Percentiles rank a stretch among this genome's conserved stretches.
Conservation (phyloP, 2,329 filamentous ascomycete genomes). For the Incumbomyces lentus region DNA sequence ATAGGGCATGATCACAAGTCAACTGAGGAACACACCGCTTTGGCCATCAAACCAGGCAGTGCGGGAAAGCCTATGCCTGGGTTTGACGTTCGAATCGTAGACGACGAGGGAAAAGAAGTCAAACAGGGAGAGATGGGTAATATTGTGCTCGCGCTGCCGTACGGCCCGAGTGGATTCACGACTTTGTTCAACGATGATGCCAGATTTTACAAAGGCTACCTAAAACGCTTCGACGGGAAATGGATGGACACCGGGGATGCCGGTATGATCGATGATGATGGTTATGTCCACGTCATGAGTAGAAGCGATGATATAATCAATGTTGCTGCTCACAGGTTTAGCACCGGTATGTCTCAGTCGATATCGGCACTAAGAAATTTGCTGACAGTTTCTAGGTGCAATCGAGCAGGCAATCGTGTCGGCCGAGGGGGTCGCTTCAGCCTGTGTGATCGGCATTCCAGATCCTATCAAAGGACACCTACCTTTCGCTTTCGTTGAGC, state of each 20-base stretch:
- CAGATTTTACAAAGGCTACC: conserved; percentile 73
- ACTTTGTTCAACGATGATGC: conserved; percentile 79
- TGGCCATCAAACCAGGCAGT: conserved; percentile 67
- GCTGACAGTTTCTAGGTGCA: conserved; percentile 43
- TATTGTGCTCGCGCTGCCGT: conserved; percentile 71
- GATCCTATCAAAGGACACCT: conserved; percentile 81
- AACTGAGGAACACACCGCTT: conserved; percentile 32
- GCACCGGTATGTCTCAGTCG: conserved; percentile 54
- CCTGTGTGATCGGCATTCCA: conserved; percentile 75
- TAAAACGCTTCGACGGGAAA: conserved; percentile 67
- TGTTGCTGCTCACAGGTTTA: conserved; percentile 85
- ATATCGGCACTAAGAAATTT: not conserved
- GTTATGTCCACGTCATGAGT: conserved; percentile 54
- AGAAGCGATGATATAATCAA: conserved; percentile 81
- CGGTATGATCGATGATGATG: conserved; percentile 69
- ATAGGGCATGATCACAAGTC: conserved; percentile 38
- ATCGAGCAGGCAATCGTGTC: conserved; percentile 86
- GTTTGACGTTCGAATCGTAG: conserved; percentile 75
- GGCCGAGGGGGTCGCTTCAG: conserved; percentile 69
- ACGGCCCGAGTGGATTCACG: conserved; percentile 77
- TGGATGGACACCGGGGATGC: conserved; percentile 92
- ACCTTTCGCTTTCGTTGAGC: conserved; percentile 78
- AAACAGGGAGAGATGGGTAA: conserved; percentile 73
- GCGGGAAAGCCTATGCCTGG: conserved; percentile 87
- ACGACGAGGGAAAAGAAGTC: conserved; percentile 67